phyloP scores from a whole-genome alignment of 169 alveolate species.

The Babesia sp. region DNA sequence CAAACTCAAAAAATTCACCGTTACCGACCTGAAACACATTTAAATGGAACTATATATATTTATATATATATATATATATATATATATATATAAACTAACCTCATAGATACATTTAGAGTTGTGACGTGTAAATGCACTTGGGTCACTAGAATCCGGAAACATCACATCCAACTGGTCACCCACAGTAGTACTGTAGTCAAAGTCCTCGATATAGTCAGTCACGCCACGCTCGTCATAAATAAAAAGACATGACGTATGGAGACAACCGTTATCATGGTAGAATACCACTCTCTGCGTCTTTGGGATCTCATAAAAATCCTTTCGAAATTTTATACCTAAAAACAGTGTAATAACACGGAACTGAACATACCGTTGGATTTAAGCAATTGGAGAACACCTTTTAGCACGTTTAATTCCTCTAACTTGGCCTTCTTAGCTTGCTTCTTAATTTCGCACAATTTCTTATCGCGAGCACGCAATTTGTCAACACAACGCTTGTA shows the following conservation, averaged over 20 bases:
- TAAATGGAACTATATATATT: background rate
- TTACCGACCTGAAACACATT: conserved; percentile 3
- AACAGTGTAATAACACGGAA: background rate
- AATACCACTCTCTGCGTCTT: conserved; percentile 37
- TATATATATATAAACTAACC: no score
- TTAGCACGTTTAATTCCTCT: conserved; percentile 8
- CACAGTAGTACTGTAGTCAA: conserved; percentile 46
- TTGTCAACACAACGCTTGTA: conserved; percentile 18
- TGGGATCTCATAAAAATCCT: conserved; percentile 46
- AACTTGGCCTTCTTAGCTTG: background rate
- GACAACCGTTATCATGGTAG: conserved; percentile 42
- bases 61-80: no score
- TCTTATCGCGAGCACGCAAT: conserved; percentile 21
- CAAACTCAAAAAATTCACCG: conserved; percentile 38
- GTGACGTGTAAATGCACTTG: conserved; percentile 12
- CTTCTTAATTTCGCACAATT: background rate
- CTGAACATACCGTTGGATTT: conserved; percentile 25
- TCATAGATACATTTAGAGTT: conserved; percentile 50
- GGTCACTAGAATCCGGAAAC: conserved; percentile 31
- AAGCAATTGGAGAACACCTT: conserved; percentile 9
- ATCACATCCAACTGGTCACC: conserved; percentile 69
- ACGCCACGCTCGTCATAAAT: conserved; percentile 57
- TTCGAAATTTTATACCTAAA: conserved; percentile 40
- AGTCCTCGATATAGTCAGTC: conserved; percentile 63
- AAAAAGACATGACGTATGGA: conserved; percentile 61